phyloP scores from a whole-genome alignment of 352 stramenopile genomes.

The Pythium phragmiticola region DNA sequence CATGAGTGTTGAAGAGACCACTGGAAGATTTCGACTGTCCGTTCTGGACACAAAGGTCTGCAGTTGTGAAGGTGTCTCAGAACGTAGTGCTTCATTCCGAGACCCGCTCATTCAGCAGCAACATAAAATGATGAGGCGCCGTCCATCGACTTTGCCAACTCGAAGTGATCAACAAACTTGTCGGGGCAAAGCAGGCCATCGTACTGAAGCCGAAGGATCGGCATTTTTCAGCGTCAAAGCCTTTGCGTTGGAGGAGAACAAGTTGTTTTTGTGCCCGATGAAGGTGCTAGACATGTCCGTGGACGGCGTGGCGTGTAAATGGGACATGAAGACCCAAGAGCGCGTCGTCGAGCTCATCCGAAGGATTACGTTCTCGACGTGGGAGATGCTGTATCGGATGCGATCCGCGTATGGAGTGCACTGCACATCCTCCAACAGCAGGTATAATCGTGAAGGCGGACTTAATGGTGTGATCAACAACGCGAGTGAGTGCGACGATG shows the following conservation, averaged over 20 bases:
- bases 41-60: conserved; percentile 49
- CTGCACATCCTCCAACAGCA: conserved; percentile 47
- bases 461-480: conserved; percentile 59
- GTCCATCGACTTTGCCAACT: not conserved
- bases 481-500: conserved; percentile 36
- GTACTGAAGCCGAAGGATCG: not conserved
- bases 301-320: conserved; percentile 43
- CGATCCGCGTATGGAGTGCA: conserved; percentile 52
- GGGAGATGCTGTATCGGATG: conserved; percentile 79
- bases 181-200: not conserved
- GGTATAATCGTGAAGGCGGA: conserved; percentile 59
- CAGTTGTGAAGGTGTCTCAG: conserved; percentile 9
- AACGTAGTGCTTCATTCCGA: not conserved
- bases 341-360: conserved; percentile 63
- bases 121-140: conserved; percentile 6
- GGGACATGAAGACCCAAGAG: conserved; percentile 56
- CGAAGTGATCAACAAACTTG: not conserved
- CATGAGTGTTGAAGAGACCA: conserved; percentile 62
- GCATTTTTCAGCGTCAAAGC: conserved; percentile 44
- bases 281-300: conserved; percentile 72
- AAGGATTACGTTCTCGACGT: conserved; percentile 62
- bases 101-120: conserved; percentile 8
- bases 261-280: conserved; percentile 36
- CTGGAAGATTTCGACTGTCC: conserved; percentile 52
- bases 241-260: conserved; percentile 74